Evolutionary conservation across 2,329 filamentous ascomycete genomes (phyloP).

Genomic region (Exutisphaerella laricina): DNA sequence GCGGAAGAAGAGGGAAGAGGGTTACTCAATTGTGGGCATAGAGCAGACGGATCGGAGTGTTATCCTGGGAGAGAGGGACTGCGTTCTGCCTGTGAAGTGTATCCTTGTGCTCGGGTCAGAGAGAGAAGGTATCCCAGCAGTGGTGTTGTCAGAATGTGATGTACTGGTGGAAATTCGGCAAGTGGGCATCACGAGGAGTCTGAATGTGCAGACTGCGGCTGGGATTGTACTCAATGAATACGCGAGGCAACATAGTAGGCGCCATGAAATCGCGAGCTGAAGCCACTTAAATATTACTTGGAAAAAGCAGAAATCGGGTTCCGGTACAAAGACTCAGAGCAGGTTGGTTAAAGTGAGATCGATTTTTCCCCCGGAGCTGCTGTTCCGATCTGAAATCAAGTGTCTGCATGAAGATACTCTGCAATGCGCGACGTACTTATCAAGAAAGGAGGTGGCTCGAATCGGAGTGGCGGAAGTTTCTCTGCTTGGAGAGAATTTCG

Average conservation of each 20-base stretch:
- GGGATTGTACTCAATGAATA: slow-evolving; percentile 50
- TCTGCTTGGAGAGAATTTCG: no score
- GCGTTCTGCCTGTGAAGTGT: slow-evolving; percentile 32
- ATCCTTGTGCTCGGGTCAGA: slow-evolving; percentile 47
- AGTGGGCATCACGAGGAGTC: slow-evolving; percentile 47
- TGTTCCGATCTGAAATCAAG: no score
- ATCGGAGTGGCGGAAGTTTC: no score
- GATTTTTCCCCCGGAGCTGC: no score
- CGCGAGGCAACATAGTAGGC: slow-evolving; percentile 36
- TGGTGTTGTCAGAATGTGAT: slow-evolving; percentile 46
- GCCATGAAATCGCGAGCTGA: no score
- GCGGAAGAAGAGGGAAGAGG: slow-evolving; percentile 41
- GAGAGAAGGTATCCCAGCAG: slow-evolving; percentile 46
- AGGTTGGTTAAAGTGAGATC: no score
- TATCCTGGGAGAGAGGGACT: slow-evolving; percentile 36
- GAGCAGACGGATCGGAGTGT: slow-evolving; percentile 50
- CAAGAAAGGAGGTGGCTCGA: no score
- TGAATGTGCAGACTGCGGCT: slow-evolving; percentile 53
- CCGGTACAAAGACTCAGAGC: no score
- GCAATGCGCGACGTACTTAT: no score
- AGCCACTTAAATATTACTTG: no score
- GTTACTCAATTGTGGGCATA: slow-evolving; percentile 48
- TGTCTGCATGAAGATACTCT: no score
- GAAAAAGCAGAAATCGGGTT: no score
- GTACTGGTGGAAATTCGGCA: slow-evolving; percentile 50